These are phyloP conservation scores for Fusarium tjaetaba DNA, from an alignment of 2,329 filamentous ascomycete species.

Conservation along the genomic window DNA sequence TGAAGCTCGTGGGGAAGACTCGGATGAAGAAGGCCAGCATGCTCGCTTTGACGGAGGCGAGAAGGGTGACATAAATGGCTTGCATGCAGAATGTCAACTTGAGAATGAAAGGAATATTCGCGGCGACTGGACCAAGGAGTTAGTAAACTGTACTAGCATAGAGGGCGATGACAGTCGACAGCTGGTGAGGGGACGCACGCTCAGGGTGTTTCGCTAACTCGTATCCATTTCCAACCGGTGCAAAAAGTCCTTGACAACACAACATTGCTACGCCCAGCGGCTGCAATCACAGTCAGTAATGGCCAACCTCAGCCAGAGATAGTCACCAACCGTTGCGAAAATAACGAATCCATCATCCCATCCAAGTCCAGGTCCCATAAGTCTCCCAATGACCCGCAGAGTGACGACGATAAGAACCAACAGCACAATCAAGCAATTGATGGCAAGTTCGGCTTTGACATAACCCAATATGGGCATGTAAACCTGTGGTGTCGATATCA, in stretches of 20 bases:
- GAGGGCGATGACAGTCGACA: background rate
- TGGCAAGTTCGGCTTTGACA: conserved; percentile 43
- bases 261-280: conserved; percentile 43
- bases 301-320: too few relatives aligned
- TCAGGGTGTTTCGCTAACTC: conserved; percentile 20
- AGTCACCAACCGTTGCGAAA: conserved; percentile 36
- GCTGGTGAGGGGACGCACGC: conserved; percentile 21
- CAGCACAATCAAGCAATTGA: conserved; percentile 47
- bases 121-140: background rate
- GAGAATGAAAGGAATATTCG: conserved; percentile 43
- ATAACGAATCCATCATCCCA: conserved; percentile 48
- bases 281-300: conserved; percentile 25
- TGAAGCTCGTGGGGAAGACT: conserved; percentile 41
- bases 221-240: conserved; percentile 42
- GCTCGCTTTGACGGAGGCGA: conserved; percentile 42
- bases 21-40: conserved; percentile 45
- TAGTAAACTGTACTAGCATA: background rate
- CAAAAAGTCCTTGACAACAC: conserved; percentile 43
- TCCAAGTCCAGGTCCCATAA: conserved; percentile 47
- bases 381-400: conserved; percentile 43
- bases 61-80: conserved; percentile 39
- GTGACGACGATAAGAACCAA: conserved; percentile 43
- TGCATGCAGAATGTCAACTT: conserved; percentile 45
- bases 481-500: conserved; percentile 27
- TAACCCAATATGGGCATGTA: conserved; percentile 32